Conservation (phyloP, 1,139 yeast species). For the Candida smagusa region DNA sequence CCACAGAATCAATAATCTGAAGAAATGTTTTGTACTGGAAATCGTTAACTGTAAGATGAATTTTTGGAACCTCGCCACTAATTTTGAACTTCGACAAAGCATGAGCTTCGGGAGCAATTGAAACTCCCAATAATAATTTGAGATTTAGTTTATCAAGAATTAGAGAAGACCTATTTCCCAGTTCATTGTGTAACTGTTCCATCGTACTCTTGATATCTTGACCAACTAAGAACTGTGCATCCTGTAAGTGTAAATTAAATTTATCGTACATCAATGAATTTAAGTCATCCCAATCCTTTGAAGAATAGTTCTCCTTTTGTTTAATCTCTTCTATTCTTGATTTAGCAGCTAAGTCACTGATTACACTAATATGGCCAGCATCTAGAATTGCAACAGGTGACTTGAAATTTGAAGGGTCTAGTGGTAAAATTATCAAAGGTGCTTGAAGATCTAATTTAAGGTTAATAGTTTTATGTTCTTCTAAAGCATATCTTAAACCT, state of each 20-base stretch:
- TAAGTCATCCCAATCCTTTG: constrained; percentile 67
- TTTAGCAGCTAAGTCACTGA: constrained; percentile 77
- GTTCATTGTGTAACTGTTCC: constrained; percentile 56
- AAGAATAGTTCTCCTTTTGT: constrained; percentile 62
- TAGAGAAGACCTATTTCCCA: constrained; percentile 38
- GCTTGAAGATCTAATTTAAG: constrained; percentile 88
- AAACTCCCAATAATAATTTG: constrained; percentile 70
- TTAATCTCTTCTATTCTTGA: constrained; percentile 69
- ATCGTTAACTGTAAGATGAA: constrained; percentile 75
- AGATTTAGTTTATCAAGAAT: constrained; percentile 77
- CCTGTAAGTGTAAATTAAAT: constrained; percentile 71
- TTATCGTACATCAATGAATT: constrained; percentile 87
- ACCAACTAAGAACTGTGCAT: constrained; percentile 88
- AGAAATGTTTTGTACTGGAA: constrained; percentile 85
- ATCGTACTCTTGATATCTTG: constrained; percentile 75
- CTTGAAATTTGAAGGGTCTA: constrained; percentile 73
- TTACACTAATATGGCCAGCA: constrained; percentile 90
- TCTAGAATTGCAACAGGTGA: constrained; percentile 91
- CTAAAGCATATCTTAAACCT: constrained; percentile 89
- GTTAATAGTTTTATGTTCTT: constrained; percentile 88
- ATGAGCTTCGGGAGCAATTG: constrained; percentile 78
- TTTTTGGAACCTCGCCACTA: constrained; percentile 76
- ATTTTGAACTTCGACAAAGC: constrained; percentile 70
- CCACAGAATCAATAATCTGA: constrained; percentile 66
- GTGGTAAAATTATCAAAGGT: constrained; percentile 85